Base-by-base conservation (phyloP, 352 stramenopile species). In the Bremia lactucae region DNA sequence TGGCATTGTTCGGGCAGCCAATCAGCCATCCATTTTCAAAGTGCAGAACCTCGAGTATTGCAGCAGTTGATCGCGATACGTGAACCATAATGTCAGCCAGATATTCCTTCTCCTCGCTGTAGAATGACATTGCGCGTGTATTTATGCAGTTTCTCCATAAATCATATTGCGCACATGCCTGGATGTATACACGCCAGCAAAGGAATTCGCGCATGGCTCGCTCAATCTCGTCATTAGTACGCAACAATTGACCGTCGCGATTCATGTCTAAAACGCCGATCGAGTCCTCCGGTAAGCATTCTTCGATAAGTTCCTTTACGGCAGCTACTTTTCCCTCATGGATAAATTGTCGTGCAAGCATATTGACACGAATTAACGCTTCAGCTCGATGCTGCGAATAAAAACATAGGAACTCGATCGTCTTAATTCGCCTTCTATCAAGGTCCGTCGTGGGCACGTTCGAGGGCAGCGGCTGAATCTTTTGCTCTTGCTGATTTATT, bases 11-110 rank as follows among this genome's bases (percentile, higher is more conserved):
- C 16, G 56, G 65, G 37, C 74, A 84, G n/a, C 57, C 41, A 20
- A 63, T 29, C 33, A 89, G 59, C 80, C 80, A 92, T 8, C 72
- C 80, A 16, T 83, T 62, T 44, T 87, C 76, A 49, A 92, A 92
- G 29, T 87, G 72, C 36, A 92, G 60, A 24, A 67, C 74, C 24
- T 84, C 74, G n/a, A 83, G 40, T n/a, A 78, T 61, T 6, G 61
- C 62, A 0, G 56, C 59, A 20, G 59, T 58, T 0, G 76, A 68
- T 3, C 66, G 55, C 8, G 76, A 75, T 8, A 76, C 71, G 33
- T 86, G 72, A 50, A 84, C 83, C 69, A 86, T 86, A 15, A 92
- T 52, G 25, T 86, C 72, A 4, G 63, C 60, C 28, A 90, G 40
- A 38, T 79, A 80, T 9, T 79, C 59, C 52, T 89, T 87, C 52